Conservation (phyloP, 176 grass and related monocot species). For the maize (Zea mays) region DNA sequence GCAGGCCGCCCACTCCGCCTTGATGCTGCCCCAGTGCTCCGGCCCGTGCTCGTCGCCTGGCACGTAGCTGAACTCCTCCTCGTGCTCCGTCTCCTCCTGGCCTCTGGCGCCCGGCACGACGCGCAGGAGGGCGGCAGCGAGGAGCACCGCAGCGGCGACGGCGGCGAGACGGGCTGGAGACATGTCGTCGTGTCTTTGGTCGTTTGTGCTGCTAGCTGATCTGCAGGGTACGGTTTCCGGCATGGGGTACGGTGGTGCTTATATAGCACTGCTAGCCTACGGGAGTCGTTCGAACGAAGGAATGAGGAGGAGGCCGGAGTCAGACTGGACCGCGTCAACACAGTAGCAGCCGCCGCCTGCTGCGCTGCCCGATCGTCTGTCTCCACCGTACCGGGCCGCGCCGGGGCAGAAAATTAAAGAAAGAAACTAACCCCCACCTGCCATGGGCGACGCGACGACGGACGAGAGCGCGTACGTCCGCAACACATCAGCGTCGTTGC, state of each 20-base stretch:
- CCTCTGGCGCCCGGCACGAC: constrained; percentile 26
- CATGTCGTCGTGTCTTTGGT: neutral
- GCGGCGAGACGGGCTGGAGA: neutral
- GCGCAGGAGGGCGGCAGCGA: neutral
- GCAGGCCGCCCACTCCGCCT: constrained; percentile 58
- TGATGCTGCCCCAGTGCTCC: constrained; percentile 60
- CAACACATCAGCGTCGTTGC: too few relatives aligned
- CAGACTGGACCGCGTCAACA: too few relatives aligned
- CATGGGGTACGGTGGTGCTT: neutral
- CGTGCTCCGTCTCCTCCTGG: constrained; percentile 42
- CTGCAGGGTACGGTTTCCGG: neutral
- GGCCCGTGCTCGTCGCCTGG: constrained; percentile 44
- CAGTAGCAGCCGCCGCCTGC: too few relatives aligned
- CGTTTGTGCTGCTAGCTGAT: neutral
- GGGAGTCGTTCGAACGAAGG: too few relatives aligned
- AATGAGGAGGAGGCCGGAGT: too few relatives aligned
- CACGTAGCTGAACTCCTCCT: constrained; percentile 65
- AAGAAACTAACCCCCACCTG: too few relatives aligned
- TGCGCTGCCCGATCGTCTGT: too few relatives aligned
- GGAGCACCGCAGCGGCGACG: neutral
- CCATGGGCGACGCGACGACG: too few relatives aligned
- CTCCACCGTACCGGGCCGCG: too few relatives aligned
- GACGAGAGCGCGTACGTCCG: too few relatives aligned
- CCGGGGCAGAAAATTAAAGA: too few relatives aligned
- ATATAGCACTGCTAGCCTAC: neutral